These are phyloP conservation scores for Filosporella fistucella DNA, from an alignment of 495 filamentous ascomycete genomes.

Conservation along the genomic window DNA sequence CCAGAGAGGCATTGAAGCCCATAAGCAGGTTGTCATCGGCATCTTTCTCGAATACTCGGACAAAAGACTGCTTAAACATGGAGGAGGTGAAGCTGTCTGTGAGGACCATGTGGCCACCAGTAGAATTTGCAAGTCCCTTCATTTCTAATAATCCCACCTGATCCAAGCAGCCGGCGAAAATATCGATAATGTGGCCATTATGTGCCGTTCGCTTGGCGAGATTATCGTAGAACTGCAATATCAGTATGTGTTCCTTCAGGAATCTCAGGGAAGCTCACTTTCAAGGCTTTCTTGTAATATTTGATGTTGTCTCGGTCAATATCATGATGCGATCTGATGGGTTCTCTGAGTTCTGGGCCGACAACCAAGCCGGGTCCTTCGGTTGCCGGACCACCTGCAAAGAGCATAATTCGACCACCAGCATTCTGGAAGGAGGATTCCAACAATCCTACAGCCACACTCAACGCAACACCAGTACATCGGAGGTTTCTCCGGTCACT, in stretches of 20 bases:
- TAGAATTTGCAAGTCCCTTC: constrained; percentile 96
- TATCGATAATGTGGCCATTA: constrained; percentile 96
- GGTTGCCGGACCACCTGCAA: constrained; percentile 90
- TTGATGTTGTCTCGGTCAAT: constrained; percentile 99
- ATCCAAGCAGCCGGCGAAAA: constrained; percentile 97
- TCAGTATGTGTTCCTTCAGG: not conserved
- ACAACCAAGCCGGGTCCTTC: constrained; percentile 97
- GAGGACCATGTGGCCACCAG: constrained; percentile 96
- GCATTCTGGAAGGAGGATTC: constrained; percentile 95
- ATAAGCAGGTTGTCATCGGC: constrained; percentile 89
- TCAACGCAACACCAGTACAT: constrained; percentile 94
- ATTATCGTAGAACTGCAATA: constrained; percentile 78
- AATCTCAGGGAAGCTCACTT: constrained; percentile 51
- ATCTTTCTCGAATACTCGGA: constrained; percentile 96
- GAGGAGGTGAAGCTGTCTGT: constrained; percentile 99
- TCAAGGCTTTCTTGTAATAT: constrained; percentile 98
- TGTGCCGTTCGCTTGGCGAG: constrained; percentile 95
- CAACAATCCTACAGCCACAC: constrained; percentile 87
- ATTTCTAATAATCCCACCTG: constrained; percentile 98
- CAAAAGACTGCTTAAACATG: constrained; percentile 99
- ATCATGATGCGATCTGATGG: constrained; percentile 97
- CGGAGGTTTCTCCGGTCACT: constrained; percentile 89
- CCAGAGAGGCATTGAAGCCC: constrained; percentile 97
- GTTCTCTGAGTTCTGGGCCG: constrained; percentile 93
- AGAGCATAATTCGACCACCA: constrained; percentile 94